Conservation (phyloP, 352 stramenopile species). For the Phytophthora chlamydospora region DNA sequence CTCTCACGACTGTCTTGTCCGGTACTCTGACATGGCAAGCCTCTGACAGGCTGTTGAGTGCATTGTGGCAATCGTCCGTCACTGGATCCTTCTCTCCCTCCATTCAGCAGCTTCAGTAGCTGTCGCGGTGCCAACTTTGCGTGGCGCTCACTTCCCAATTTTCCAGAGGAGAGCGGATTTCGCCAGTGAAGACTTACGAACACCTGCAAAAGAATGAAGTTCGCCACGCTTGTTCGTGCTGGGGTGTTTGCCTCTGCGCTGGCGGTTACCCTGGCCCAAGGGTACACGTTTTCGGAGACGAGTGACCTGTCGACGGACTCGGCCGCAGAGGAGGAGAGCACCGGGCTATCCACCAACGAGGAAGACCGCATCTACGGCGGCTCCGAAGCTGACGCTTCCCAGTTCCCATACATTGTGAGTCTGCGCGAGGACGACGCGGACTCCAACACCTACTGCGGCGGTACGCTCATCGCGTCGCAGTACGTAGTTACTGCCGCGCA, state of each 20-base stretch:
- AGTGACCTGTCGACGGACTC: constrained; percentile 23
- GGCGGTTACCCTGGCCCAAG: constrained; percentile 19
- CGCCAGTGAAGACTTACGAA: constrained; percentile 9
- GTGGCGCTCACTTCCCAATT: constrained; percentile 18
- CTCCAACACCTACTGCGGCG: constrained; percentile 66
- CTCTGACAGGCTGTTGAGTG: constrained; percentile 14
- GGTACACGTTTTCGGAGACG: constrained; percentile 42
- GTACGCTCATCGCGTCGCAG: constrained; percentile 59
- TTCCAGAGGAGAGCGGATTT: constrained; percentile 28
- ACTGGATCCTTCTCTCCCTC: constrained; percentile 31
- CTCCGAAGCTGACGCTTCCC: constrained; percentile 52
- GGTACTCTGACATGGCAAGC: constrained; percentile 1
- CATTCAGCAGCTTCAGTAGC: constrained; percentile 9
- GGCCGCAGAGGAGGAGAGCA: constrained; percentile 21
- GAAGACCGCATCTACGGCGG: constrained; percentile 68
- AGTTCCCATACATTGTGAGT: constrained; percentile 65
- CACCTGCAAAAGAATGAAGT: constrained; percentile 21
- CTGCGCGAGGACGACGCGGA: constrained; percentile 46
- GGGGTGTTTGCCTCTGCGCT: constrained; percentile 27
- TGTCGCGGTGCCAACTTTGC: not conserved
- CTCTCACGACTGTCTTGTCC: constrained; percentile 4
- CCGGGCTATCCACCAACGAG: constrained; percentile 38
- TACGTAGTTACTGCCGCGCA: constrained; percentile 80
- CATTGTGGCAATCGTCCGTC: constrained; percentile 22
- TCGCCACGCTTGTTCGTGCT: constrained; percentile 21